These are phyloP conservation scores for Pseudoscleropodium purum DNA, from an alignment of 225 moss, liverwort and hornwort genomes.

Conservation along the genomic window DNA sequence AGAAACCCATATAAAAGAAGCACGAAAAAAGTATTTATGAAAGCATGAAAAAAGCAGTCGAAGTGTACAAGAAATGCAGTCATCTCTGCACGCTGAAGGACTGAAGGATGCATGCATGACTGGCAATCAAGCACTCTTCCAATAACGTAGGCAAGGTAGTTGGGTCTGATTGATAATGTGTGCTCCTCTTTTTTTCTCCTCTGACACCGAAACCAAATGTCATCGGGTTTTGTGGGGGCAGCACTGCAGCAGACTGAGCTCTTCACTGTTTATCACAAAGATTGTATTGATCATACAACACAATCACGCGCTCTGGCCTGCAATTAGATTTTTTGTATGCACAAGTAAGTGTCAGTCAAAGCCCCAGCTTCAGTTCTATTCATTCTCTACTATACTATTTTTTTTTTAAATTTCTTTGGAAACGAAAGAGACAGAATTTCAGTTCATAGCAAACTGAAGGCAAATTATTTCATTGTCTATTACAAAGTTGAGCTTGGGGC, in stretches of 20 bases:
- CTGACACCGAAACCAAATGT: neutral
- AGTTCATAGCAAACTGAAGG: no score
- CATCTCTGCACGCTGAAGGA: neutral
- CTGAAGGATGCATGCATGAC: neutral
- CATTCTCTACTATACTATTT: neutral
- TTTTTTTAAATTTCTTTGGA: neutral
- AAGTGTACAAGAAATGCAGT: neutral
- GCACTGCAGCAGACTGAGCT: neutral
- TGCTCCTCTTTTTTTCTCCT: neutral
- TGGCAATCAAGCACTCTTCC: neutral
- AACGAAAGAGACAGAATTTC: neutral
- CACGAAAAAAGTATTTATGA: neutral
- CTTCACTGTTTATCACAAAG: neutral
- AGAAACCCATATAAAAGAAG: no score
- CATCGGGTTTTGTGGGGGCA: neutral
- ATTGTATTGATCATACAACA: neutral
- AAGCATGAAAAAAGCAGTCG: accelerated
- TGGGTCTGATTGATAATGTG: neutral
- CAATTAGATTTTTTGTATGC: neutral
- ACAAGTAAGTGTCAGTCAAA: neutral
- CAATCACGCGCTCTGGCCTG: neutral
- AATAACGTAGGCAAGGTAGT: no score
- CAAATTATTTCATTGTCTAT: neutral
- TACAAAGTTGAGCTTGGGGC: neutral
- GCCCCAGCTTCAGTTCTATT: neutral